Evolutionary conservation across 2,329 filamentous ascomycete genomes (phyloP).

Genomic region (Neofusicoccum cordaticola): DNA sequence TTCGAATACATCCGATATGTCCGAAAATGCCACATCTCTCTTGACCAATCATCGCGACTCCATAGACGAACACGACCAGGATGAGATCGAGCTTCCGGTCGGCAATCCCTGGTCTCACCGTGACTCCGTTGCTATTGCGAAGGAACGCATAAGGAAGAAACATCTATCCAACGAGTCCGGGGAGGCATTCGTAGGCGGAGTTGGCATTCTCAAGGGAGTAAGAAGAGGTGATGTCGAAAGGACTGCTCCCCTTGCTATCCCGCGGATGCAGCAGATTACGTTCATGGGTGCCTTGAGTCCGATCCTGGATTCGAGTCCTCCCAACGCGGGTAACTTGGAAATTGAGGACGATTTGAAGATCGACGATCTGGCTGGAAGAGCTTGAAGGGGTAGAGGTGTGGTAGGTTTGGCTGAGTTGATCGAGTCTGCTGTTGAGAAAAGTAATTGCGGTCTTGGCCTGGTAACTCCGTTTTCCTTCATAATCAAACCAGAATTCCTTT

Average conservation of each 20-base stretch:
- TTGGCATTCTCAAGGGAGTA: background rate
- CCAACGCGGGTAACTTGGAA: background rate
- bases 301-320: constrained; percentile 7
- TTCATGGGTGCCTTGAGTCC: constrained; percentile 14
- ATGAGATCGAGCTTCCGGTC: background rate
- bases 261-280: constrained; percentile 9
- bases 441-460: too few species aligned
- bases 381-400: background rate
- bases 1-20: background rate
- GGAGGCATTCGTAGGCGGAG: background rate
- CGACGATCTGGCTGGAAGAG: background rate
- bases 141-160: constrained; percentile 12
- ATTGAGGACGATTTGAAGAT: background rate
- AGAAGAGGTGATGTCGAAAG: background rate
- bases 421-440: too few species aligned
- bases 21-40: background rate
- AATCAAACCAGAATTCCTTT: too few species aligned
- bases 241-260: background rate
- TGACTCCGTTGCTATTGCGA: constrained; percentile 12
- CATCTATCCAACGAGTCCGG: background rate
- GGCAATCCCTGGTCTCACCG: background rate
- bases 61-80: background rate
- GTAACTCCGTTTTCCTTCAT: too few species aligned
- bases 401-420: background rate
- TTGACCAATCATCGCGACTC: constrained; percentile 2